Evolutionary conservation across 2,329 filamentous ascomycete species (phyloP).

Genomic region (Akanthomyces dipterigenus): DNA sequence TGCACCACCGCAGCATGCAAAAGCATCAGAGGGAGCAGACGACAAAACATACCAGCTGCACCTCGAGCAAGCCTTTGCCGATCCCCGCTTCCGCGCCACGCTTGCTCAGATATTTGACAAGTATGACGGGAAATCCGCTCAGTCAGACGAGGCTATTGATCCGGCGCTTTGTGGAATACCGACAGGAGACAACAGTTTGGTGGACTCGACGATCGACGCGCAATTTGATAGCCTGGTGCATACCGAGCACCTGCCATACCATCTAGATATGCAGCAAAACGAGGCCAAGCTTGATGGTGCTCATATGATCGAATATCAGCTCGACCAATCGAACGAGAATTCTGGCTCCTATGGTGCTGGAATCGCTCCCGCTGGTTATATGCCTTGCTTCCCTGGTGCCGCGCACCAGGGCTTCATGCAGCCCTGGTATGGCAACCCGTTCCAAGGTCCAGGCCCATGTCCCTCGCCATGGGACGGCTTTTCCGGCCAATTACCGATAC

Average conservation of each 20-base stretch:
- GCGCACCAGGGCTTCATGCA: neutral
- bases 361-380: neutral
- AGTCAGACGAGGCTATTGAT: neutral
- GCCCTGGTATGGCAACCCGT: slow-evolving; percentile 5
- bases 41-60: slow-evolving; percentile 53
- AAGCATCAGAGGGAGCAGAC: slow-evolving; percentile 28
- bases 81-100: slow-evolving; percentile 67
- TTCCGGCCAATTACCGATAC: neutral
- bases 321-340: neutral
- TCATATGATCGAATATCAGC: neutral
- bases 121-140: slow-evolving; percentile 58
- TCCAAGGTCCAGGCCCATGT: neutral
- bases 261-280: neutral
- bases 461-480: neutral
- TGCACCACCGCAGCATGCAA: slow-evolving; percentile 12
- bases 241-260: neutral
- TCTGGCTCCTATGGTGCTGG: neutral
- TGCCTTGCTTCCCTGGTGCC: neutral
- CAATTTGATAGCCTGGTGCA: neutral
- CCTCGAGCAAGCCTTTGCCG: slow-evolving; percentile 57
- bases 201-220: neutral
- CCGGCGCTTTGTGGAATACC: neutral
- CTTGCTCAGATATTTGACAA: slow-evolving; percentile 89
- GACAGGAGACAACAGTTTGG: neutral
- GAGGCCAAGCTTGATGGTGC: neutral